phyloP scores from a whole-genome alignment of 768 basidiomycete genomes.

The Lactarius hengduanensis region DNA sequence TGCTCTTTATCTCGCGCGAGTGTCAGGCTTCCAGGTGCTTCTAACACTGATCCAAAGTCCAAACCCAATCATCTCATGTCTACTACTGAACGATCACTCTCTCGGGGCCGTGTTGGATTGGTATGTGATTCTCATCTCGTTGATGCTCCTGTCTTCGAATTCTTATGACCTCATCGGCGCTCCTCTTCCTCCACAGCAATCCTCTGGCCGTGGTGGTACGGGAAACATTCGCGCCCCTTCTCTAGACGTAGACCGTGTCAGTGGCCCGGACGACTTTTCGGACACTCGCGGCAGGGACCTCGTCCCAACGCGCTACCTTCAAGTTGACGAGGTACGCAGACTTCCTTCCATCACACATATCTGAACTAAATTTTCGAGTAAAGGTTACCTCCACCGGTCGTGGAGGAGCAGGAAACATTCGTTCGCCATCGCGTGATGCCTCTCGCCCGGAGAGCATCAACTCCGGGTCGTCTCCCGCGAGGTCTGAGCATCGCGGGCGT shows the following conservation, averaged over 20 bases:
- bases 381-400: constrained; percentile 62
- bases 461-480: not conserved
- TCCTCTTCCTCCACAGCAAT: constrained; percentile 38
- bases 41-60: not conserved
- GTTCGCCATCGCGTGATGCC: constrained; percentile 66
- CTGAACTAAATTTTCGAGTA: not conserved
- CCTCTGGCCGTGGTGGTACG: constrained; percentile 64
- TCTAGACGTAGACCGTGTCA: constrained; percentile 31
- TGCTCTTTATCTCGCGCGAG: constrained; percentile 9
- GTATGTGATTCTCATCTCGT: not conserved
- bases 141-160: not conserved
- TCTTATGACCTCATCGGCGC: not conserved
- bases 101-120: constrained; percentile 10
- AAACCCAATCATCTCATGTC: constrained; percentile 7
- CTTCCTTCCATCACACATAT: too few relatives aligned
- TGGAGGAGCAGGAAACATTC: constrained; percentile 84
- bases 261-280: constrained; percentile 55
- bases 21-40: not conserved
- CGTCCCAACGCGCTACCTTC: constrained; percentile 33
- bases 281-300: constrained; percentile 62
- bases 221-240: constrained; percentile 59
- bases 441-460: constrained; percentile 13
- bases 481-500: constrained; percentile 28
- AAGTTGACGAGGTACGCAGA: constrained; percentile 36
- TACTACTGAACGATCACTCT: constrained; percentile 9